Percentiles rank a stretch among this genome's conserved stretches.
phyloP scores from a whole-genome alignment of 2,329 filamentous ascomycete genomes.

The Alternaria arbusti region DNA sequence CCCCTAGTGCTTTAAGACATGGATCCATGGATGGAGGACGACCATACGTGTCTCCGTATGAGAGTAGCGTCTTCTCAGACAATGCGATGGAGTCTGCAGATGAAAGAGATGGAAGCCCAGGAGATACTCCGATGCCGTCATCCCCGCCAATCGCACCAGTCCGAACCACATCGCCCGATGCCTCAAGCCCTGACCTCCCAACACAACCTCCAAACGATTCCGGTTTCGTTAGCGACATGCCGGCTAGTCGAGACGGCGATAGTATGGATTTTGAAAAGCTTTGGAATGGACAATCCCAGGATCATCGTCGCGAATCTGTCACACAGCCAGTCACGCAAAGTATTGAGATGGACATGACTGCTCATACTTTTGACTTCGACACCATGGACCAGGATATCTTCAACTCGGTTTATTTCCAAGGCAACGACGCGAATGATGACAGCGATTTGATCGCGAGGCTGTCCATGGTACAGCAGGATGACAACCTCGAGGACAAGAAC shows the following conservation, averaged over 20 bases:
- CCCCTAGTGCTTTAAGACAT: constrained; percentile 63
- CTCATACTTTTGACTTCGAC: constrained; percentile 9
- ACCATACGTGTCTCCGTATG: constrained; percentile 44
- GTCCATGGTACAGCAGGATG: constrained; percentile 1
- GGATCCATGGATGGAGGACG: constrained; percentile 61
- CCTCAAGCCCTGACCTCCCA: constrained; percentile 77
- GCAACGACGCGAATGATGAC: constrained; percentile 6
- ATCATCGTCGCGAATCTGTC: constrained; percentile 16
- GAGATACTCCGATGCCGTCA: constrained; percentile 81
- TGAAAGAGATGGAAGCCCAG: constrained; percentile 53
- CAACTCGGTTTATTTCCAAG: constrained; percentile 6
- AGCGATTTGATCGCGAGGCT: neutral
- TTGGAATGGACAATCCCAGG: constrained; percentile 28
- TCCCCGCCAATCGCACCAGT: constrained; percentile 77
- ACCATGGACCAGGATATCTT: constrained; percentile 14
- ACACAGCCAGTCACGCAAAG: constrained; percentile 27
- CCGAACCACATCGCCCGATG: constrained; percentile 66
- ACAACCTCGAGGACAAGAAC: neutral
- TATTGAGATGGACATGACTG: constrained; percentile 26
- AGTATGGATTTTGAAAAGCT: constrained; percentile 57
- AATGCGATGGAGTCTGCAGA: constrained; percentile 53
- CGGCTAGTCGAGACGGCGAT: constrained; percentile 70
- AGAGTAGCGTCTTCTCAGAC: constrained; percentile 48
- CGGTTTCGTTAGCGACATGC: constrained; percentile 82
- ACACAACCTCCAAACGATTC: constrained; percentile 70